Evolutionary conservation across 352 stramenopile species (phyloP), one percentile per base, ranked within the genome.

Genomic region (Pythium brassicae): DNA sequence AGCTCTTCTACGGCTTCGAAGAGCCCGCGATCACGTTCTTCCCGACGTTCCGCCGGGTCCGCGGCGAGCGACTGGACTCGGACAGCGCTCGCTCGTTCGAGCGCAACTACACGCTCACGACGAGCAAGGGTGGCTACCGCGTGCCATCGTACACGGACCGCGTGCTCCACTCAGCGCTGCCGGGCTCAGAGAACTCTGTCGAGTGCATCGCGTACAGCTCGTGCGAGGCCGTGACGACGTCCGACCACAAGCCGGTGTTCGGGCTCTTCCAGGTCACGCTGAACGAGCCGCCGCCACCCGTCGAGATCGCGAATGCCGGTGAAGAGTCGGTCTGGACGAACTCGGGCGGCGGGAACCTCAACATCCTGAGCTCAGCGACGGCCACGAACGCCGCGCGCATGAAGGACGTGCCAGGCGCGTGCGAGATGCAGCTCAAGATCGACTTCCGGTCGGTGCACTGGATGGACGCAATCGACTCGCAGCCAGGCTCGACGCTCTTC

Each of bases 81-180:
- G 53, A 62, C 9, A 66, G 85, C 22, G 14, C 51, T 2, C 47
- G 67, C 17, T 66, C 63, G 22, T 72, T 91, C 22, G 52, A 63
- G 39, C 53, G 59, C 14, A 89, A 92, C 44, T 94, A 86, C 57
- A 90, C 84, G 9, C 68, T 90, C 25, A 53, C 72, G 27, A 78
- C 76, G 3, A 72, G 51, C 19, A 72, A 83, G n/a, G 74, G 76
- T 1, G 80, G 80, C 19, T 74, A 79, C 26, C 83, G 87, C 34
- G 78, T 94, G 17, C 89, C 89, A 7, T 96, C 86, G 1, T 97
- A 95, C 71, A 97, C 89, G 9, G 89, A 97, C 53, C 81, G 89
- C 37, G 76, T 97, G 19, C 65, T 97, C n/a, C 79, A 89, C 32
- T 73, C 81, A 44, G 92, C 87, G 19, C 69, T 96, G 3, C 68